These are phyloP conservation scores for Warburgia ugandensis DNA, from an alignment of 164 flowering plant species.

Conservation along the genomic window DNA sequence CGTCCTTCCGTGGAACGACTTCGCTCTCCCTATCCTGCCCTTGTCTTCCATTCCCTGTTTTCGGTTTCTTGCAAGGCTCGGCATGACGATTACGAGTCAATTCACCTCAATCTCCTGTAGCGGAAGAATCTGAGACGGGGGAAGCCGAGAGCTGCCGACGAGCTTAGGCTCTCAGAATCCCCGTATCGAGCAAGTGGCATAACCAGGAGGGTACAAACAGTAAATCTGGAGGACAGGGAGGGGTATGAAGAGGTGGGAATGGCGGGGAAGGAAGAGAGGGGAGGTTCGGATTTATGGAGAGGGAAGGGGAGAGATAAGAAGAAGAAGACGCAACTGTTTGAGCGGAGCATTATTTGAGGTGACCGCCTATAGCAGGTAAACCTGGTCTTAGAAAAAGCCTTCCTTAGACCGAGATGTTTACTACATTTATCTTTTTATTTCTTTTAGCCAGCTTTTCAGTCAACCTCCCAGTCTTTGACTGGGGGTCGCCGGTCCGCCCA, in stretches of 20 bases:
- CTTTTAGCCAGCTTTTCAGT: too few species aligned
- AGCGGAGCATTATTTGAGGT: constrained; percentile 1
- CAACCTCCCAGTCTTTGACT: too few species aligned
- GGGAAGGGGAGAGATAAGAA: neutral
- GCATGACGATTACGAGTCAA: constrained; percentile 3
- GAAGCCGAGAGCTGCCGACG: constrained; percentile 50
- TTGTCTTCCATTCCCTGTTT: constrained; percentile 26
- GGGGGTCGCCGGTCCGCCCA: too few species aligned
- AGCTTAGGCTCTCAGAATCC: constrained; percentile 43
- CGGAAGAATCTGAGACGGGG: constrained; percentile 51
- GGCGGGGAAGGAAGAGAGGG: neutral
- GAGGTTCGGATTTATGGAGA: neutral
- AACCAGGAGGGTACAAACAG: constrained; percentile 19
- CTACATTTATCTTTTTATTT: neutral
- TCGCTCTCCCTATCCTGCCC: constrained; percentile 35
- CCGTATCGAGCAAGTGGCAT: constrained; percentile 29
- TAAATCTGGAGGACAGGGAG: constrained; percentile 1
- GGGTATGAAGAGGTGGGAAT: too few species aligned
- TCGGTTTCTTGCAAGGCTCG: constrained; percentile 13
- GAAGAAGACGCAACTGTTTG: neutral
- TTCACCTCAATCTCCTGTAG: constrained; percentile 46
- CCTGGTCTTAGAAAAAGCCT: neutral
- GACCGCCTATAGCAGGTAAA: constrained; percentile 11
- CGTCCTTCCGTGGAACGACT: constrained; percentile 58
- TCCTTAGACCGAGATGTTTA: neutral